Evolutionary conservation across 805 yeast genomes (phyloP).

Genomic region (Scheffersomyces spartinae): DNA sequence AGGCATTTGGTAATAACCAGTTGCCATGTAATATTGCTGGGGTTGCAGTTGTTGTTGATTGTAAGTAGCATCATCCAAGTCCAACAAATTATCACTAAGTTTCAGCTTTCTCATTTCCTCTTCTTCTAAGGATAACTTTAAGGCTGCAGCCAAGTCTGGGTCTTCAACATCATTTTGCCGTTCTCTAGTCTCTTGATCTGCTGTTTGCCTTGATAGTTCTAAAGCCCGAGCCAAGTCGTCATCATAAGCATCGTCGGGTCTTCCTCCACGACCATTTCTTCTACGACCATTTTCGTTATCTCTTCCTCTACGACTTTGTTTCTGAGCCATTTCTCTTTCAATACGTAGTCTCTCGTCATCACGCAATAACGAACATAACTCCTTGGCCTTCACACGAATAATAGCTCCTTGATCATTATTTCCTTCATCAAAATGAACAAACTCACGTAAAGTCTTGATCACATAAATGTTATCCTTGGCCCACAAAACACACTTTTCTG

Average conservation of each 20-base stretch:
- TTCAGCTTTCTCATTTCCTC: slow-evolving; percentile 51
- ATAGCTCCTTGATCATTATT: slow-evolving; percentile 83
- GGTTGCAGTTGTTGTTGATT: slow-evolving; percentile 15
- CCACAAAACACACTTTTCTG: slow-evolving; percentile 87
- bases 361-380: slow-evolving; percentile 62
- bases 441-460: slow-evolving; percentile 83
- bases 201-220: slow-evolving; percentile 70
- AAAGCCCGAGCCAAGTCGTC: slow-evolving; percentile 71
- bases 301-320: slow-evolving; percentile 13
- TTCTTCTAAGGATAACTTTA: slow-evolving; percentile 64
- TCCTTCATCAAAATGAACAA: slow-evolving; percentile 66
- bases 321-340: slow-evolving; percentile 44
- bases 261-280: slow-evolving; percentile 13
- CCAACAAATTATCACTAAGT: slow-evolving; percentile 18
- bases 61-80: slow-evolving; percentile 43
- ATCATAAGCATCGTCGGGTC: slow-evolving; percentile 41
- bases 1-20: slow-evolving; percentile 15
- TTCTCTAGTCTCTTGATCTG: slow-evolving; percentile 64
- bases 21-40: slow-evolving; percentile 16
- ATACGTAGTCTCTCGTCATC: slow-evolving; percentile 72
- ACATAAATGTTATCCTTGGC: slow-evolving; percentile 79
- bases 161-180: slow-evolving; percentile 31
- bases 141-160: slow-evolving; percentile 57
- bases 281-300: slow-evolving; percentile 19
- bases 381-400: slow-evolving; percentile 80